Evolutionary conservation across 2,329 filamentous ascomycete species (phyloP).

Genomic region (Nemania sp.): DNA sequence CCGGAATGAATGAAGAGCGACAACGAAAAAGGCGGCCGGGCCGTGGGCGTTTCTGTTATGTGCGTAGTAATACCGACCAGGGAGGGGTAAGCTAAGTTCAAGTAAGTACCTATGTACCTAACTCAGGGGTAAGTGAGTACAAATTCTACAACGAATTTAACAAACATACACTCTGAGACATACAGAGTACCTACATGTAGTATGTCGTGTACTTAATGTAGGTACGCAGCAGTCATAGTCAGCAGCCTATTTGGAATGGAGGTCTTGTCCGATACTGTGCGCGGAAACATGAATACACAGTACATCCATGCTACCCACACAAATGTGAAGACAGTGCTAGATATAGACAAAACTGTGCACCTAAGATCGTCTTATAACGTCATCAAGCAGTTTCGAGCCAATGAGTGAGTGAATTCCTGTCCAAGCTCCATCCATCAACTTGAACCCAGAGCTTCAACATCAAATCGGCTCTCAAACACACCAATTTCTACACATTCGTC

Average conservation of each 20-base stretch:
- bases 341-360: not conserved
- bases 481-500: no score
- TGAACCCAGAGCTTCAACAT: not conserved
- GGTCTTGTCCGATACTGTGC: not conserved
- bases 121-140: no score
- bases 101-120: no score
- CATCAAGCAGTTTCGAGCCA: no score
- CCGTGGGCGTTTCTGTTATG: not conserved
- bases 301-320: not conserved
- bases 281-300: not conserved
- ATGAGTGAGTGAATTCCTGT: not conserved
- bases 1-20: not conserved
- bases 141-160: no score
- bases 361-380: constrained; percentile 1
- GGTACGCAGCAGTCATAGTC: not conserved
- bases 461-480: not conserved
- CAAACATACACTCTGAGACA: no score
- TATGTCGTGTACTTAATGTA: no score
- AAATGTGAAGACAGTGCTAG: not conserved
- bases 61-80: constrained; percentile 11
- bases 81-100: no score
- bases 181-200: no score
- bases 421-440: constrained; percentile 7
- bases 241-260: constrained; percentile 17
- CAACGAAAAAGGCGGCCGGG: no score